phyloP scores from a whole-genome alignment of 441 rosid genomes.

The Iberis amara region DNA sequence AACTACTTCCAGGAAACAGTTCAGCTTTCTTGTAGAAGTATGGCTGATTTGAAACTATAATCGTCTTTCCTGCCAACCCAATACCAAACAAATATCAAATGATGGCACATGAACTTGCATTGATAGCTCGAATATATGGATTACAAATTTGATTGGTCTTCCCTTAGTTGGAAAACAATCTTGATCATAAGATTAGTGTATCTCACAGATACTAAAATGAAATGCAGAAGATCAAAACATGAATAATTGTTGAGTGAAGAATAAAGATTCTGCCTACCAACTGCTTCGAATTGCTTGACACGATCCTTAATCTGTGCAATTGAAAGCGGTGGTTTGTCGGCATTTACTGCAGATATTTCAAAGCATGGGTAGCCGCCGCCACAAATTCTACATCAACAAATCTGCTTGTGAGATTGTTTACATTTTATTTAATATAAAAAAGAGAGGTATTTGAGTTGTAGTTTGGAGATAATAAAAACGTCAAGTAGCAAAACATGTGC shows the following conservation, averaged over 20 bases:
- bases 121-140: conserved; percentile 10
- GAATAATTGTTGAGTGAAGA: conserved; percentile 3
- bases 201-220: neutral
- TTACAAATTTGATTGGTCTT: neutral
- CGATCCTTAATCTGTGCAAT: conserved; percentile 66
- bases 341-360: conserved; percentile 83
- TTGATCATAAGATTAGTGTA: conserved; percentile 10
- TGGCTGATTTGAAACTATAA: conserved; percentile 90
- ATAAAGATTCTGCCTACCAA: conserved; percentile 47
- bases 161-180: neutral
- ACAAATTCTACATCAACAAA: conserved; percentile 43
- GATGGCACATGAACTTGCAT: conserved; percentile 3
- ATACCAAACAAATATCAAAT: conserved; percentile 18
- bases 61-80: conserved; percentile 59
- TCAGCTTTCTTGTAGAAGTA: conserved; percentile 90
- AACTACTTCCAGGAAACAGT: conserved; percentile 88
- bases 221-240: neutral
- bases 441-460: neutral
- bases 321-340: conserved; percentile 82
- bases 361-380: conserved; percentile 79
- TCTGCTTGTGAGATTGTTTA: conserved; percentile 20
- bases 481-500: conserved; percentile 3
- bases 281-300: conserved; percentile 62
- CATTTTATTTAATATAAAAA: neutral
- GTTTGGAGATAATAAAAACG: neutral